Conservation (phyloP, 805 yeast genomes). For the Starmerella etchellsii region DNA sequence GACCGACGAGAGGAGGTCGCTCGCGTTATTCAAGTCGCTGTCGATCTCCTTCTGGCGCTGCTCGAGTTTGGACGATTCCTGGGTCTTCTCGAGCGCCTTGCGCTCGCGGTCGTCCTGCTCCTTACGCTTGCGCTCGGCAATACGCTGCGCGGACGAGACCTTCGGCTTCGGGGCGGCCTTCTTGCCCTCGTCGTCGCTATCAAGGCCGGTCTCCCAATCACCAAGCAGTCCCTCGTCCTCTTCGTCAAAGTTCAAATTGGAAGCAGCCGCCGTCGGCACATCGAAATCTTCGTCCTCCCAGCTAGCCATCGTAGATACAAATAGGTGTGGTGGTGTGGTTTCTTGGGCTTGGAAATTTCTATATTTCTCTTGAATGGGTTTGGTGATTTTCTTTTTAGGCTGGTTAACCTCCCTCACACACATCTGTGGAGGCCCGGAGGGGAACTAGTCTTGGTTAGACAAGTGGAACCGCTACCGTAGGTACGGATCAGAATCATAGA, state of each 20-base stretch:
- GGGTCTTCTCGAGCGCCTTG: constrained; percentile 33
- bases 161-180: constrained; percentile 34
- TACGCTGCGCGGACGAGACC: constrained; percentile 31
- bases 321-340: not conserved
- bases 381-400: too few relatives aligned
- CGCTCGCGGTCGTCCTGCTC: constrained; percentile 38
- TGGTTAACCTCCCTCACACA: too few relatives aligned
- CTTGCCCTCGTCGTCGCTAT: constrained; percentile 40
- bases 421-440: too few relatives aligned
- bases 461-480: too few relatives aligned
- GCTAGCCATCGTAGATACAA: constrained; percentile 9
- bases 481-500: too few relatives aligned
- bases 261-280: constrained; percentile 44
- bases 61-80: constrained; percentile 59
- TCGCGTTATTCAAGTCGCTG: constrained; percentile 84
- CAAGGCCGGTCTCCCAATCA: constrained; percentile 76
- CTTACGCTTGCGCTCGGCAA: constrained; percentile 31
- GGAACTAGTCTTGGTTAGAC: too few relatives aligned
- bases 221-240: constrained; percentile 69
- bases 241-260: constrained; percentile 75
- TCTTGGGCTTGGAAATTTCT: not conserved
- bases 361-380: too few relatives aligned
- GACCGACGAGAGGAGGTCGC: constrained; percentile 73
- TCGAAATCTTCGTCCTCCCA: constrained; percentile 84
- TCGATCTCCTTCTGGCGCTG: constrained; percentile 68